A percentile compares a stretch with the other conserved stretches of the same genome.
phyloP scores from a whole-genome alignment of 2,329 filamentous ascomycete species.

The Apiospora rasikravindrae region DNA sequence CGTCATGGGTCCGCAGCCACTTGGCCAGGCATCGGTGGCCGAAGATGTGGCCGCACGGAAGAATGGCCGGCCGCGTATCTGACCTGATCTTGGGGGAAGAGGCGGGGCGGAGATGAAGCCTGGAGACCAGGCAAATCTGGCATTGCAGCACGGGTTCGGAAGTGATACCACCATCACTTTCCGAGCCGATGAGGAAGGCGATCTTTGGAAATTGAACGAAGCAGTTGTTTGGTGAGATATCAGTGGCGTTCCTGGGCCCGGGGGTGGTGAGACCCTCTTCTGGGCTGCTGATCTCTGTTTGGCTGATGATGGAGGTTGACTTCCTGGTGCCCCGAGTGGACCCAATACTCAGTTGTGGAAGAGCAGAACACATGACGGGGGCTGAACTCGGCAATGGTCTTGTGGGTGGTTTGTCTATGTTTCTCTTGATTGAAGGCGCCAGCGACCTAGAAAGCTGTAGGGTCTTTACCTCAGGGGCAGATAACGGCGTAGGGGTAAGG shows the following conservation, averaged over 20 bases:
- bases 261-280: too few relatives aligned
- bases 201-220: slow-evolving; percentile 15
- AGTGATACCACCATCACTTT: background rate
- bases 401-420: background rate
- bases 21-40: slow-evolving; percentile 17
- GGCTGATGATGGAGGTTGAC: background rate
- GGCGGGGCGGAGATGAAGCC: background rate
- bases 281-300: background rate
- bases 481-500: background rate
- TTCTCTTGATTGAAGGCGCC: background rate
- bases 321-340: background rate
- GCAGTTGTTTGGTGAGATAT: slow-evolving; percentile 2
- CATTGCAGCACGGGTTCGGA: background rate
- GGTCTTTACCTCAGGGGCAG: background rate
- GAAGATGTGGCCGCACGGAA: slow-evolving; percentile 16
- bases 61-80: background rate
- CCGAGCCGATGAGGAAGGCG: background rate
- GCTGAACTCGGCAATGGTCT: background rate
- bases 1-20: slow-evolving; percentile 9
- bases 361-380: background rate
- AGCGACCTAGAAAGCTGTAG: too few relatives aligned
- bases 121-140: slow-evolving; percentile 9
- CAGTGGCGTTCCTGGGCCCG: background rate
- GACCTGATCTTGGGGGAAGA: slow-evolving; percentile 13
- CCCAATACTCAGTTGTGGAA: background rate